These are phyloP conservation scores for Glebionis coronaria DNA, from an alignment of 129 eudicot species.

Conservation along the genomic window DNA sequence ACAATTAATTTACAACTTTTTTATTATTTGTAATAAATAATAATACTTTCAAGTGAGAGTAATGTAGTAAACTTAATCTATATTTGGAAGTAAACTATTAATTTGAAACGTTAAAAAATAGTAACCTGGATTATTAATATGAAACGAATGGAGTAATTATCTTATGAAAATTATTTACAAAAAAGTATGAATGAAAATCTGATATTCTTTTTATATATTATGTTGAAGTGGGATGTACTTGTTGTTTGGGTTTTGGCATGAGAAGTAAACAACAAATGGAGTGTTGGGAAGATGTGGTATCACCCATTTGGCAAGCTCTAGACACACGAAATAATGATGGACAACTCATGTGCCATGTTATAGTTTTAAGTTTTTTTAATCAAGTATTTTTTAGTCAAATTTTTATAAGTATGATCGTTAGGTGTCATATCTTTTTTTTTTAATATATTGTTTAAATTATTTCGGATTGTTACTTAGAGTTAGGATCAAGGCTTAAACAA, in stretches of 20 bases:
- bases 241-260: neutral
- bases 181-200: neutral
- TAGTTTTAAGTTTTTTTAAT: constrained; percentile 4
- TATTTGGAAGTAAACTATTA: no score
- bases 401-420: neutral
- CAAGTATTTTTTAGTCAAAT: neutral
- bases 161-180: neutral
- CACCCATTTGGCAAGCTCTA: constrained; percentile 25
- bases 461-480: neutral
- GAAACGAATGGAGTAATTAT: no score
- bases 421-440: constrained; percentile 6
- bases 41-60: no score
- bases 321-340: constrained; percentile 7
- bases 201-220: neutral
- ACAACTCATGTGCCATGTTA: constrained; percentile 30
- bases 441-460: neutral
- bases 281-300: constrained; percentile 28
- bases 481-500: neutral
- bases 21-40: no score
- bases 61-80: no score
- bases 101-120: no score
- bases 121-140: no score
- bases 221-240: constrained; percentile 15
- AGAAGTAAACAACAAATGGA: constrained; percentile 18
- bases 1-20: no score